A percentile compares a stretch with the other conserved stretches of the same genome.
Evolutionary conservation across 164 flowering plant species (phyloP).

Genomic region (Macadamia integrifolia): DNA sequence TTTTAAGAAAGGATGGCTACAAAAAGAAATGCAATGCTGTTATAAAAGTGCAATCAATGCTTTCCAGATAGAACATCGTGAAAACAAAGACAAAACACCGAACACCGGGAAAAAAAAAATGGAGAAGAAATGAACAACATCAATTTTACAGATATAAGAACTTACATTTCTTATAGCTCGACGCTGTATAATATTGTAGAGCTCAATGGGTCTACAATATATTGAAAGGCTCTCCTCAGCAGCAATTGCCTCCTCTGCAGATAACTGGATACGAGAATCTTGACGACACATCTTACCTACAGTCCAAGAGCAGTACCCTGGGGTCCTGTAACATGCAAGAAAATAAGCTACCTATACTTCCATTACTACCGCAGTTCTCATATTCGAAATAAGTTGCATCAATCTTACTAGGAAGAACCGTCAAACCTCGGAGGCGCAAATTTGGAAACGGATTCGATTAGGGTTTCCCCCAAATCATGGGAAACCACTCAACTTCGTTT

Average conservation of each 20-base stretch:
- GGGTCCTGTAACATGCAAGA: slow-evolving; percentile 25
- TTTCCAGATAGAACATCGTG: neutral
- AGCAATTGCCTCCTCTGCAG: slow-evolving; percentile 71
- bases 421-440: neutral
- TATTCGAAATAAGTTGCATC: neutral
- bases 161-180: slow-evolving; percentile 73
- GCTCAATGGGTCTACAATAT: slow-evolving; percentile 96
- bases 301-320: slow-evolving; percentile 33
- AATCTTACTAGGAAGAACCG: neutral
- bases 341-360: slow-evolving; percentile 13
- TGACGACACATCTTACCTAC: slow-evolving; percentile 69
- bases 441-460: neutral
- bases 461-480: too few species aligned
- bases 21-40: slow-evolving; percentile 13
- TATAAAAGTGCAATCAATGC: slow-evolving; percentile 10
- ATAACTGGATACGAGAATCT: slow-evolving; percentile 57
- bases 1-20: slow-evolving; percentile 84
- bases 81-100: too few species aligned
- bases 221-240: slow-evolving; percentile 84
- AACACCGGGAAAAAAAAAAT: too few species aligned
- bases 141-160: neutral
- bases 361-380: slow-evolving; percentile 2
- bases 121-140: too few species aligned
- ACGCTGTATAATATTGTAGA: slow-evolving; percentile 91
- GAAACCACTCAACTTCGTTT: too few species aligned